These are phyloP conservation scores for Penicillium frequentans DNA, from an alignment of 2,329 filamentous ascomycete genomes.

Conservation along the genomic window DNA sequence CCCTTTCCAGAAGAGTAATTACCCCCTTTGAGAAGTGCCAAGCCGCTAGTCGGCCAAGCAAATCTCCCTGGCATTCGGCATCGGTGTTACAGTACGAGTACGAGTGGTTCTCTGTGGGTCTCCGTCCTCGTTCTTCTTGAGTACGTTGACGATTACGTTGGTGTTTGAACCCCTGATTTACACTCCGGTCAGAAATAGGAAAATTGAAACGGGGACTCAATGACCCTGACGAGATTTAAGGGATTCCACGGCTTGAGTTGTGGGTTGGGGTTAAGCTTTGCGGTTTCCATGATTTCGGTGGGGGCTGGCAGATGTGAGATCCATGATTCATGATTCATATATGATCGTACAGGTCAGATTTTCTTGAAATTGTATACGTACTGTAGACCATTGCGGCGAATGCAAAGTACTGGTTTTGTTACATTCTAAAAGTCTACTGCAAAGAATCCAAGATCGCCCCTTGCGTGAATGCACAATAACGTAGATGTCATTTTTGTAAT, in stretches of 20 bases:
- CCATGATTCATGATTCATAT: background rate
- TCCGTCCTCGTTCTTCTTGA: background rate
- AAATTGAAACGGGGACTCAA: background rate
- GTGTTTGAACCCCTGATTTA: no score
- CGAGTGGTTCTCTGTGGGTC: background rate
- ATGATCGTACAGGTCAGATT: background rate
- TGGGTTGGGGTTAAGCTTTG: background rate
- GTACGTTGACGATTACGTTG: background rate
- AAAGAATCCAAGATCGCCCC: background rate
- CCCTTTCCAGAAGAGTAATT: background rate
- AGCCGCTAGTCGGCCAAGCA: conserved; percentile 9
- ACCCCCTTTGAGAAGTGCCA: conserved; percentile 6
- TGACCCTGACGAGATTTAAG: background rate
- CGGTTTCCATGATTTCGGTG: background rate
- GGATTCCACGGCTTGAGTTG: background rate
- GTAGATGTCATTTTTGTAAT: conserved; percentile 1
- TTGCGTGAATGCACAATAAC: background rate
- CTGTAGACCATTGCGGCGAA: background rate
- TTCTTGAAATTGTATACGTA: background rate
- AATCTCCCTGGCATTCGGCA: background rate
- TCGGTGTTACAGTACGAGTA: background rate
- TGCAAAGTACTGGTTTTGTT: no score
- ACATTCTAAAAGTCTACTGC: background rate
- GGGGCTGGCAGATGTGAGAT: background rate
- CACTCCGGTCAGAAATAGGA: no score